Evolutionary conservation across 768 basidiomycete genomes (phyloP).

Genomic region (Boletus fagicola): DNA sequence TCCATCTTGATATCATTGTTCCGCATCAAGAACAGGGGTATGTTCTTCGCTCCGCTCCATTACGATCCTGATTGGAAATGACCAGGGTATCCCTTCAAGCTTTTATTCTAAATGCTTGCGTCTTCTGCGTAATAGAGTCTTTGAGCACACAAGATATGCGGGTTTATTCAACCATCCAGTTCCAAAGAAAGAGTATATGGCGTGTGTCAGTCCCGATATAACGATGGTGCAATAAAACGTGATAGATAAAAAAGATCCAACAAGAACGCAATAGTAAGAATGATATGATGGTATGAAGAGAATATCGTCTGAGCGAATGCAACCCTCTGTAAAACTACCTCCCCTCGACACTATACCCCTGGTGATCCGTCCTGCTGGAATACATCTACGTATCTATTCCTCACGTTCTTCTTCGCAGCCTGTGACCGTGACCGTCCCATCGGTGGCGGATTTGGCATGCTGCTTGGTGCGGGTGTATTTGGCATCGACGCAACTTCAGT

Average conservation of each 20-base stretch:
- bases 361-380: conserved; percentile 55
- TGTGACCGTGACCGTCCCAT: conserved; percentile 52
- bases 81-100: conserved; percentile 77
- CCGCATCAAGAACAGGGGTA: conserved; percentile 87
- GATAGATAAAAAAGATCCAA: conserved; percentile 26
- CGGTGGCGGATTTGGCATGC: conserved; percentile 34
- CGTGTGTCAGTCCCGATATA: background rate
- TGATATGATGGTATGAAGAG: conserved; percentile 21
- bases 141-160: background rate
- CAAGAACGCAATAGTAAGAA: conserved; percentile 13
- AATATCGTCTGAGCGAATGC: conserved; percentile 3
- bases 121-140: background rate
- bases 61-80: background rate
- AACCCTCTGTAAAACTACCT: background rate
- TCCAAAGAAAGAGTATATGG: background rate
- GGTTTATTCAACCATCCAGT: background rate
- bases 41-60: conserved; percentile 5
- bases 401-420: conserved; percentile 68
- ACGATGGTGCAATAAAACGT: conserved; percentile 11
- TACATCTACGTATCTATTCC: conserved; percentile 89
- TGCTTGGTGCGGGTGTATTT: conserved; percentile 28
- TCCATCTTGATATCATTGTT: conserved; percentile 85
- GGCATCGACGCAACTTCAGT: conserved; percentile 38
- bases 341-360: conserved; percentile 10
- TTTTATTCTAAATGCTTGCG: conserved; percentile 52